Evolutionary conservation across 805 yeast species (phyloP), one percentile per base, ranked within the genome.

Genomic region (Ogataea parapolymorpha): DNA sequence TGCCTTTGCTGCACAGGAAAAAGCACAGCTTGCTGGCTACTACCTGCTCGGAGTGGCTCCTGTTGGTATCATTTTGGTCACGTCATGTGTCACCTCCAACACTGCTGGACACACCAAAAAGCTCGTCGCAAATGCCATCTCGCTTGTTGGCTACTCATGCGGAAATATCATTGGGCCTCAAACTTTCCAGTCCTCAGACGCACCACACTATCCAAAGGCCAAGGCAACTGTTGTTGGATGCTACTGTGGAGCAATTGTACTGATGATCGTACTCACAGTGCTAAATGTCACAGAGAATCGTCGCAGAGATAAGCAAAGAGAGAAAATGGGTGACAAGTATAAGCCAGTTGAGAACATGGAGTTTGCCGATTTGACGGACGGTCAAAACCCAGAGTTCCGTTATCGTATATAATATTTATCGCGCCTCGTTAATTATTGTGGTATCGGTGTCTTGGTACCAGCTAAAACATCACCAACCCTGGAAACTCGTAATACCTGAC

Each of bases 161-260:
- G 65, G 75, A 16, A 76, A 75, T 47, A 64, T 75, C 13, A 68
- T 75, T 26, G 71, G 77, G 5, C 81, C 82, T 6, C 81, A 76
- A 54, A 48, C 75, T 15, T 77, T 79, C 75, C 65, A 67, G 46
- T 60, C 54, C 3, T 54, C 51, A 6, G 72, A 71, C 46, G 65
- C 70, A 6, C 81, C 82, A 35, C 55, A 70, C 41, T 73, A 66
- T 46, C 62, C 57, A 6, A 74, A 76, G 24, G 84, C 81, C 3
- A 77, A 77, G 48, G 39, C 42, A 11, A 37, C 48, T 2, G 32
- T 45, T 18, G 40, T 42, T 12, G 49, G 32, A 14, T 39, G 41
- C 26, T 38, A 45, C 27, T 30, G 35, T 7, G 35, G 17, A n/a
- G 37, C 45, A 10, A 28, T 45, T 14, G 66, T 71, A 20, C 67